Percentiles rank a stretch among this genome's conserved stretches.
phyloP scores from a whole-genome alignment of 2,329 filamentous ascomycete species.

The Metarhizium brunneum region DNA sequence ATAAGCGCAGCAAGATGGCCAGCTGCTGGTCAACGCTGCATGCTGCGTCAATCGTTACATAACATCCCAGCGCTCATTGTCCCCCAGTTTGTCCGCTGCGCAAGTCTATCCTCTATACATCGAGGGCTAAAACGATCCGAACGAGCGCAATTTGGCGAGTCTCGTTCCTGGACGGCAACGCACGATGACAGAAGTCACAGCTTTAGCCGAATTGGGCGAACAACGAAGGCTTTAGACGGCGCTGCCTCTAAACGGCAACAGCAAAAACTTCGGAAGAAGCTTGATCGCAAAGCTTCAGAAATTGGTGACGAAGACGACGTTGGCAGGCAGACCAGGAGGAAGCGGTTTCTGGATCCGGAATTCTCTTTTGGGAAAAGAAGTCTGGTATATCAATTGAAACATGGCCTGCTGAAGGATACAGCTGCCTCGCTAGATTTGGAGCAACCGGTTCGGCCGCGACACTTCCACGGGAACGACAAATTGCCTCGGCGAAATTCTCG shows the following conservation, averaged over 20 bases:
- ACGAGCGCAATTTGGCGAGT: constrained; percentile 19
- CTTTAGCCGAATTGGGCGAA: constrained; percentile 7
- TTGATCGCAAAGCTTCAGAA: constrained; percentile 31
- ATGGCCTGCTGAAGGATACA: constrained; percentile 26
- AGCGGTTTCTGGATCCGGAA: constrained; percentile 42
- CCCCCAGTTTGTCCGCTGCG: constrained; percentile 13
- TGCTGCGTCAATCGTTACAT: constrained; percentile 5
- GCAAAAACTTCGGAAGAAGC: constrained; percentile 42
- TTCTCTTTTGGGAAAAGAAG: constrained; percentile 44
- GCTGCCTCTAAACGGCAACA: constrained; percentile 21
- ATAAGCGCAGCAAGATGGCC: constrained; percentile 14
- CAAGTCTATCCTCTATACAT: constrained; percentile 57
- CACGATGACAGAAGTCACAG: constrained; percentile 10
- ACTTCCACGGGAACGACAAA: background rate
- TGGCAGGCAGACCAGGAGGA: constrained; percentile 34
- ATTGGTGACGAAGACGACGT: constrained; percentile 21
- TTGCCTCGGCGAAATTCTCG: background rate
- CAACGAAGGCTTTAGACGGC: constrained; percentile 19
- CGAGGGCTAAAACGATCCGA: constrained; percentile 49
- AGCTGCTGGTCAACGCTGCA: constrained; percentile 12
- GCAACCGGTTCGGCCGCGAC: constrained; percentile 14
- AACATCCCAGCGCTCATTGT: background rate
- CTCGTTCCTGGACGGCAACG: constrained; percentile 6
- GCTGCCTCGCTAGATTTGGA: constrained; percentile 15
- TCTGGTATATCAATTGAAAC: constrained; percentile 44